Percentiles rank a stretch among this genome's conserved stretches.
Conservation (phyloP, 2,329 filamentous ascomycete genomes). For the Mollisia scopiformis region DNA sequence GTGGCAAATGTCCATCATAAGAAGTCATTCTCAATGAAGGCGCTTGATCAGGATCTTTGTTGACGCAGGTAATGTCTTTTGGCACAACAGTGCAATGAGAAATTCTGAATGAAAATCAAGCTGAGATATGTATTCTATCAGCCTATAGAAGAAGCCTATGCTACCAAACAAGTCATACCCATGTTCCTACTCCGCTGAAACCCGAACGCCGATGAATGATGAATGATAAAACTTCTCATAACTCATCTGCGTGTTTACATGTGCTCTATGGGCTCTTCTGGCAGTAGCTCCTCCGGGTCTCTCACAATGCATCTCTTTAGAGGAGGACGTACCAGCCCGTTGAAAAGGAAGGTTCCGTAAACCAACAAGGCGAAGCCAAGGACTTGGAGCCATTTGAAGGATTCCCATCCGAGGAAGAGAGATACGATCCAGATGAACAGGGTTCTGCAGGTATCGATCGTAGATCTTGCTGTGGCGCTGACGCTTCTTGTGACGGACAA, state of each 20-base stretch:
- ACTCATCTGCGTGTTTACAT: background rate
- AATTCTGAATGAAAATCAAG: background rate
- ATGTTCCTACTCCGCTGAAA: background rate
- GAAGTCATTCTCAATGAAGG: no score
- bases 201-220: background rate
- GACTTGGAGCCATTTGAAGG: constrained; percentile 96
- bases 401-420: constrained; percentile 91
- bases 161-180: background rate
- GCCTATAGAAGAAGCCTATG: background rate
- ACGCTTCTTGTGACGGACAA: constrained; percentile 88
- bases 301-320: constrained; percentile 66
- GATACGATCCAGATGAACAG: constrained; percentile 98
- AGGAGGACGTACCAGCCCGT: constrained; percentile 87
- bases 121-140: background rate
- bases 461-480: constrained; percentile 90
- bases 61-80: no score
- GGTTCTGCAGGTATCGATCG: constrained; percentile 96
- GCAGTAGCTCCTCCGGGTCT: constrained; percentile 67
- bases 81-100: no score
- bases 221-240: background rate
- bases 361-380: constrained; percentile 86
- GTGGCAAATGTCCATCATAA: no score
- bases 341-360: constrained; percentile 96
- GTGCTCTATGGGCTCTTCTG: constrained; percentile 85
- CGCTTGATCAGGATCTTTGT: no score